Conservation (phyloP, 2,329 filamentous ascomycete species). For the Stachybotrys elegans region DNA sequence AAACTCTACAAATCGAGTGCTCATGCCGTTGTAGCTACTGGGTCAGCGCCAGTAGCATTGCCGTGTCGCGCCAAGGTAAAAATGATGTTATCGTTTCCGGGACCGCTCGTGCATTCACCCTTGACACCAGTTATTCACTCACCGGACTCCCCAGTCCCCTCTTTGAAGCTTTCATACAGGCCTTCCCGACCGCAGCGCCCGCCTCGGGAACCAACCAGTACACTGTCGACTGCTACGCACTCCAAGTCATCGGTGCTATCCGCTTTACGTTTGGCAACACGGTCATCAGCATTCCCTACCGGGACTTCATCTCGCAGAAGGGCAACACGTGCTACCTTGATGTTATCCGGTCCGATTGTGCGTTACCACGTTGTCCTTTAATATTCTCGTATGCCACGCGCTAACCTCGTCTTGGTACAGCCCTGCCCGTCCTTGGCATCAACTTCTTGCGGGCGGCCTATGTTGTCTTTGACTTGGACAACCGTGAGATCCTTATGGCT, state of each 20-base stretch:
- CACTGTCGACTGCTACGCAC: not conserved
- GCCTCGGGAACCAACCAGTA: not conserved
- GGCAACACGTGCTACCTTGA: constrained; percentile 35
- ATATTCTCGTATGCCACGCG: not conserved
- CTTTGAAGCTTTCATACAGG: not conserved
- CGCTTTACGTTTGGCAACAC: not conserved
- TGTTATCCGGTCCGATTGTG: constrained; percentile 34
- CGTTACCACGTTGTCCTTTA: too few species aligned
- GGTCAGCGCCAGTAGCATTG: too few species aligned
- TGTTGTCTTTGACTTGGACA: constrained; percentile 27
- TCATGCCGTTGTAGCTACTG: too few species aligned
- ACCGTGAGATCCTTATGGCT: constrained; percentile 22
- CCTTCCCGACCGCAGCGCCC: not conserved
- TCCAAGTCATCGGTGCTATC: not conserved
- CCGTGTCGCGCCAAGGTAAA: not conserved
- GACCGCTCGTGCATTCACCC: not conserved
- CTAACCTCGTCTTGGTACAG: not conserved
- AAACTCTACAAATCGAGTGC: too few species aligned
- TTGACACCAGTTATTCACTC: not conserved
- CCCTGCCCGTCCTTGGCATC: constrained; percentile 24
- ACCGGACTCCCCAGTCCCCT: not conserved
- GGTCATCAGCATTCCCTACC: constrained; percentile 27
- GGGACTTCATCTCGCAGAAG: constrained; percentile 41
- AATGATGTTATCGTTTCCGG: not conserved
- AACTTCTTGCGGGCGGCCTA: constrained; percentile 34